Evolutionary conservation across 208 protist genomes (phyloP).

Genomic region (Jaenimonas drosophilae): DNA sequence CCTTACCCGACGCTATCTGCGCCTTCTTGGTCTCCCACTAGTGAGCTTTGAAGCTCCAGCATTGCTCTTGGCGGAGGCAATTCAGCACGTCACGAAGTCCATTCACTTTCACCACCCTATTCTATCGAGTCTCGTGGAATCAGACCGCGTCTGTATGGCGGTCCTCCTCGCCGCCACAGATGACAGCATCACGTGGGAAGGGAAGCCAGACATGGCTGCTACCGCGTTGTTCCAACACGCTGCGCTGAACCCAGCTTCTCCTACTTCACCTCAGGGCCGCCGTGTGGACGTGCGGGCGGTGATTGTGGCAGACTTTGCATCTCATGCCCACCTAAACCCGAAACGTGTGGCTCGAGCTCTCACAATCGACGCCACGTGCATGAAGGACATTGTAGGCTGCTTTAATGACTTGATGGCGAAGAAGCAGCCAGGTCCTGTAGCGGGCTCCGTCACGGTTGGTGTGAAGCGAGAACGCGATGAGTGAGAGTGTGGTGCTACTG

Average conservation of each 20-base stretch:
- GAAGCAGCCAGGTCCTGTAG: slow-evolving; percentile 9
- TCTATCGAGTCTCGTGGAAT: slow-evolving; percentile 24
- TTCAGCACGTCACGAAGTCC: slow-evolving; percentile 12
- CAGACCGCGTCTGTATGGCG: slow-evolving; percentile 37
- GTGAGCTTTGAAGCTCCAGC: slow-evolving; percentile 42
- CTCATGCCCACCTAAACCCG: no score
- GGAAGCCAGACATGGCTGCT: no score
- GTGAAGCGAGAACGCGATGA: slow-evolving; percentile 1
- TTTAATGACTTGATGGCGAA: neutral
- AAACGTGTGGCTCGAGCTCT: no score
- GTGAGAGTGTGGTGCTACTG: no score
- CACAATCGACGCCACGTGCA: no score
- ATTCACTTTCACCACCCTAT: slow-evolving; percentile 3
- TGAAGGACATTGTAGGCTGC: no score
- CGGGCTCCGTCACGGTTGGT: no score
- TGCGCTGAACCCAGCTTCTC: slow-evolving; percentile 63
- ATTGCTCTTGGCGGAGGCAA: slow-evolving; percentile 22
- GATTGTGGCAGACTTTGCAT: slow-evolving; percentile 25
- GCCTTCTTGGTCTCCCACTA: slow-evolving; percentile 43
- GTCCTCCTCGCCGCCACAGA: slow-evolving; percentile 45
- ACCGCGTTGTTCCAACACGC: no score
- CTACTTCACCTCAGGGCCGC: no score
- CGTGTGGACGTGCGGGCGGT: slow-evolving; percentile 10
- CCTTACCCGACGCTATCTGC: slow-evolving; percentile 49
- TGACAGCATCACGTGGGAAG: slow-evolving; percentile 23